A percentile compares a stretch with the other conserved stretches of the same genome.
Evolutionary conservation across 345 rosid species (phyloP).

Genomic region (Eucalyptus lansdowneana): DNA sequence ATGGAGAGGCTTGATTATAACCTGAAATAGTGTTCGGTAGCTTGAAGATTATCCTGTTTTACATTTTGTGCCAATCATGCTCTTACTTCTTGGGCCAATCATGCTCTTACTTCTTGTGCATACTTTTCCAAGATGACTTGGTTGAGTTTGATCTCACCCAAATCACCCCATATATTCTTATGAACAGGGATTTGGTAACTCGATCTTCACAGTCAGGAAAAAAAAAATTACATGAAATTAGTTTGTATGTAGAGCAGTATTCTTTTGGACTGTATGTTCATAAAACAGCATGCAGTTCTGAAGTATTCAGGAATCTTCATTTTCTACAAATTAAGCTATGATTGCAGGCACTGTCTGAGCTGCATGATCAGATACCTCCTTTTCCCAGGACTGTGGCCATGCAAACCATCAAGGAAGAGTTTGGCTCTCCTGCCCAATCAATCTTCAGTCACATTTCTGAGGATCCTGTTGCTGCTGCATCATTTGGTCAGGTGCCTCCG

Average conservation of each 20-base stretch:
- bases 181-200: background rate
- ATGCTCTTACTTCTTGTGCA: background rate
- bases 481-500: conserved; percentile 83
- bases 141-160: background rate
- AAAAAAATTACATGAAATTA: background rate
- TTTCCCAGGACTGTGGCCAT: conserved; percentile 60
- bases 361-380: conserved; percentile 87
- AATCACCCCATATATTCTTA: background rate
- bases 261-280: background rate
- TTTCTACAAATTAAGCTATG: background rate
- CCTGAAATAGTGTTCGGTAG: background rate
- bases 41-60: background rate
- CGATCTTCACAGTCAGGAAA: background rate
- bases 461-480: conserved; percentile 91
- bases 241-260: background rate
- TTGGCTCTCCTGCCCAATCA: conserved; percentile 67
- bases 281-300: background rate
- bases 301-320: background rate
- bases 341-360: conserved; percentile 83
- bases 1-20: background rate
- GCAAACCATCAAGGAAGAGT: conserved; percentile 80
- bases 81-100: background rate
- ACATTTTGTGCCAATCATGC: background rate
- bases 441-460: conserved; percentile 61
- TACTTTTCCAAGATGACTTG: background rate